Base-by-base conservation (phyloP, 176 grass and related monocot species). In the Oryza brachyantha region DNA sequence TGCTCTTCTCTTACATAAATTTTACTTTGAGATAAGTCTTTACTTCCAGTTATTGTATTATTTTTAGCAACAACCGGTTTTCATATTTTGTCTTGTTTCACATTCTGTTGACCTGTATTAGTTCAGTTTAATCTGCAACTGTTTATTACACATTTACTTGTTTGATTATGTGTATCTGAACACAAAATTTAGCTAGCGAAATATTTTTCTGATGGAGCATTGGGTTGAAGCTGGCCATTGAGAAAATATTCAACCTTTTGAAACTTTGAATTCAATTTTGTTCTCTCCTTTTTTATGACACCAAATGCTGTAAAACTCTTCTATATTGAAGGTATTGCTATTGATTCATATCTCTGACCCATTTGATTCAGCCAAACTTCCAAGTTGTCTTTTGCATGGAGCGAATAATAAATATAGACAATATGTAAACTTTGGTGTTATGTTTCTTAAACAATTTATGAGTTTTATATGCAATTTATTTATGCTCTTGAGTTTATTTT, bases 401-500 rank as follows among this genome's bases (percentile, higher is more conserved):
- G 66, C 62, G 52, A 16, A 69, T 68, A 52, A 36, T 43, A 69
- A 2, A 7, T 13, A 37, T 13, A 57, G 13, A 31, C 37, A 55
- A 58, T 77, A 62, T 40, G 10, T 26, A 63, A 36, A 57, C 10
- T 62, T 17, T 69, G 25, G 31, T 29, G 6, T 21, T 5, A 29
- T 21, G 29, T 28, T 77, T 77, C 3, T 62, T 62, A 27, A 0
- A 0, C 2, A 34, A 27, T 77, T 61, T 76, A 60, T 62, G 37
- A 28, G 60, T 76, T 0, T 67, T 35, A 36, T 10, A 16, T 29
- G 42, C 12, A 19, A 19, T 66, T 24, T 73, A 22, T 38, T 11
- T 61, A 48, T 61, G 12, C 36, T 46, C 39, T 78, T 74, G 11
- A 75, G 55, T 79, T 54, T 70, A 66, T 46, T 57, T 61, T 68